Evolutionary conservation across 2,329 filamentous ascomycete species (phyloP).

Genomic region (Hypoxylon sp.): DNA sequence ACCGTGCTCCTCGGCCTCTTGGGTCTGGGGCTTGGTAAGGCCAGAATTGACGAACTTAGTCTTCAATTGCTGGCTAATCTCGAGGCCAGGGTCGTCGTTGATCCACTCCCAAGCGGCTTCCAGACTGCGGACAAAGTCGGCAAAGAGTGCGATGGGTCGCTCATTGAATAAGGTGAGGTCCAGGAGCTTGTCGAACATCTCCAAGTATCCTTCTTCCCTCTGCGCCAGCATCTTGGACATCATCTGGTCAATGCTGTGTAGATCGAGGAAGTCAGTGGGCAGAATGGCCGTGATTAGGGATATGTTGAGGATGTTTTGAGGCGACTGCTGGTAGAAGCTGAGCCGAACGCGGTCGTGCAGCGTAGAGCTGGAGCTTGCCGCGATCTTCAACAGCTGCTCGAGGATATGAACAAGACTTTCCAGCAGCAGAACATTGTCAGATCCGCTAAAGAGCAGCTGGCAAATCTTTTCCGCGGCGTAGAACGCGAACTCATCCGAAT

Average conservation of each 20-base stretch:
- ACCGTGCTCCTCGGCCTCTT: constrained; percentile 63
- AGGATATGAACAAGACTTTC: constrained; percentile 71
- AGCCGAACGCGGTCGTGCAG: constrained; percentile 64
- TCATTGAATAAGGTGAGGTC: constrained; percentile 82
- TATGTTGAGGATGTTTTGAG: constrained; percentile 64
- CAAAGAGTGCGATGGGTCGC: constrained; percentile 78
- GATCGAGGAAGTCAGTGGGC: constrained; percentile 68
- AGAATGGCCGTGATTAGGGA: constrained; percentile 66
- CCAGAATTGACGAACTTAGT: constrained; percentile 61
- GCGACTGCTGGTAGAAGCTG: constrained; percentile 65
- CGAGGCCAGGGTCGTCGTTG: constrained; percentile 71
- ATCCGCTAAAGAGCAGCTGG: constrained; percentile 61
- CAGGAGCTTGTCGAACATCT: constrained; percentile 82
- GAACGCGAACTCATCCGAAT: constrained; percentile 66
- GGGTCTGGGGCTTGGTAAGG: constrained; percentile 52
- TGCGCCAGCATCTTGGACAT: constrained; percentile 77
- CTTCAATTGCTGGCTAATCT: constrained; percentile 75
- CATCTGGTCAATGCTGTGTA: constrained; percentile 72
- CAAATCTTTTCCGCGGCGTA: constrained; percentile 69
- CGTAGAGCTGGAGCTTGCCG: constrained; percentile 54
- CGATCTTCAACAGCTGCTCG: constrained; percentile 67
- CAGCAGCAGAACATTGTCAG: constrained; percentile 63
- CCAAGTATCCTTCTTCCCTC: constrained; percentile 75
- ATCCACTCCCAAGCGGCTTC: constrained; percentile 86
- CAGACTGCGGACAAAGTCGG: constrained; percentile 85